Conservation (phyloP, 306 rosid genomes). For the Pyrus pyrifolia region DNA sequence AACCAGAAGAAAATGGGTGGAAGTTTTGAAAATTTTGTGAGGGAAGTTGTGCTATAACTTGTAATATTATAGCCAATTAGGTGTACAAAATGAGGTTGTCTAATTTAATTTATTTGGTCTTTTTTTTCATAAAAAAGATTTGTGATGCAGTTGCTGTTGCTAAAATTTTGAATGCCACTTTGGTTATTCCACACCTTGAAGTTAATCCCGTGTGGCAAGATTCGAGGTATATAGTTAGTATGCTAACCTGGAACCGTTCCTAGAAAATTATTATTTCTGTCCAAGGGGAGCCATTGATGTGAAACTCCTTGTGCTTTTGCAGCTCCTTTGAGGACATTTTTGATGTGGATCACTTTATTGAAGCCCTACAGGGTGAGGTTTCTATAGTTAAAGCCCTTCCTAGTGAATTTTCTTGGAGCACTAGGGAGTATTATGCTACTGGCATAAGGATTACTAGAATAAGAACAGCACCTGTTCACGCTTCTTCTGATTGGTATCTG, state of each 20-base stretch:
- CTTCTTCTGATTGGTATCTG: conserved; percentile 83
- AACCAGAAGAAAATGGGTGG: conserved; percentile 99
- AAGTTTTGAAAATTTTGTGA: conserved; percentile 4
- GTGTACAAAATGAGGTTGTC: not conserved
- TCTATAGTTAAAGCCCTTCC: conserved; percentile 77
- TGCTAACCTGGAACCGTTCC: conserved; percentile 1
- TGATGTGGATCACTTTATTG: conserved; percentile 84
- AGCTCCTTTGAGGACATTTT: conserved; percentile 85
- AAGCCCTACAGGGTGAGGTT: conserved; percentile 64
- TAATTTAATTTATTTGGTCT: not conserved
- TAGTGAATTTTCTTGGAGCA: conserved; percentile 71
- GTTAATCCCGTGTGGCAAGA: conserved; percentile 95
- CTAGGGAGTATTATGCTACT: conserved; percentile 75
- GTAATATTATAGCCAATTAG: not conserved
- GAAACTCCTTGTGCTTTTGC: conserved; percentile 20
- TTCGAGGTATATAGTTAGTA: conserved; percentile 56
- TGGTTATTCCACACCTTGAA: conserved; percentile 87
- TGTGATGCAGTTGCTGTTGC: conserved; percentile 99
- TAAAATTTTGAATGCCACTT: conserved; percentile 85
- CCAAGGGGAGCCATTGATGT: not conserved
- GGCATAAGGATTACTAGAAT: conserved; percentile 77
- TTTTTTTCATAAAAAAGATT: conserved; percentile 32
- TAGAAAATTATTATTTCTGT: not conserved
- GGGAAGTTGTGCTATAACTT: not conserved
- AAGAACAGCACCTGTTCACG: conserved; percentile 80